Conservation (phyloP, 305 asterid genomes). For the Fraxinus latifolia region DNA sequence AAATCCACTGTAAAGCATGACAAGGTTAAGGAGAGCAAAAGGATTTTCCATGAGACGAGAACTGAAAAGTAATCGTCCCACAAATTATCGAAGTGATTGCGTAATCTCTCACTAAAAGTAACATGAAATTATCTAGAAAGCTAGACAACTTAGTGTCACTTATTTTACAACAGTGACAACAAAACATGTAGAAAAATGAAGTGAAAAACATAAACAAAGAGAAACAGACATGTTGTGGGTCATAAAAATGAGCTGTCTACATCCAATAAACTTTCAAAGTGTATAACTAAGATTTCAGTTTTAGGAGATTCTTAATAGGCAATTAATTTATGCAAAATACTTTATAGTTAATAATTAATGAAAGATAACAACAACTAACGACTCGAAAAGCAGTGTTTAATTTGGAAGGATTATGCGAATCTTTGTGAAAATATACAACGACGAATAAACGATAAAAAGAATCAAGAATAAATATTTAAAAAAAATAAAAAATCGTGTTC, state of each 20-base stretch:
- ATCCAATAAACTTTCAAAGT: neutral
- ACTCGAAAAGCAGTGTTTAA: neutral
- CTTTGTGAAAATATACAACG: neutral
- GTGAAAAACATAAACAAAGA: neutral
- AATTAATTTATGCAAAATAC: neutral
- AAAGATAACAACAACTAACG: neutral
- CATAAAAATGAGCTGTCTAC: neutral
- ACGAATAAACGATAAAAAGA: neutral
- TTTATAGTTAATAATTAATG: no score
- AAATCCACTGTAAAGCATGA: neutral
- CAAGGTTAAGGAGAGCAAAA: neutral
- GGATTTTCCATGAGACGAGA: neutral
- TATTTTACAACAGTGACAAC: neutral
- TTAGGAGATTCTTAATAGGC: neutral
- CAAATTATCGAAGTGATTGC: neutral
- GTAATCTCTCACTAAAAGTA: neutral
- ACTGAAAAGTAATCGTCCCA: neutral
- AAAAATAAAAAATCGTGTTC: no score
- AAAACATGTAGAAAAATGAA: neutral
- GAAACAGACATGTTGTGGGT: neutral
- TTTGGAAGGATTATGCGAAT: neutral
- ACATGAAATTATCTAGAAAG: neutral
- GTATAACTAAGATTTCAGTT: neutral
- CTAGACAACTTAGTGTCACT: neutral
- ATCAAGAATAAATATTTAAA: no score